Evolutionary conservation across 805 yeast genomes (phyloP).

Genomic region (Isabelozyma gotoi): DNA sequence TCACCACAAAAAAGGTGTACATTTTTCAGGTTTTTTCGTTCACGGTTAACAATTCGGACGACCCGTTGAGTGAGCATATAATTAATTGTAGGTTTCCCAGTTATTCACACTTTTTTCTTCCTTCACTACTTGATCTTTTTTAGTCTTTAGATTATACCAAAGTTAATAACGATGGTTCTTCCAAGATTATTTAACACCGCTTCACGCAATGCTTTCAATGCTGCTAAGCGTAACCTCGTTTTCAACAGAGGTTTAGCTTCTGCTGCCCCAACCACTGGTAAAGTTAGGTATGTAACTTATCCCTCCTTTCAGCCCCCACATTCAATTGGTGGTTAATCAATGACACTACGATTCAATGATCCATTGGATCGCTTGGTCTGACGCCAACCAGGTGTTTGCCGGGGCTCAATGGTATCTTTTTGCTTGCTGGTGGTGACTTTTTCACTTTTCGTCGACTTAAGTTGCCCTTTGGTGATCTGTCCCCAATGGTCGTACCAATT

Average conservation of each 20-base stretch:
- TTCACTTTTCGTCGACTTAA: no score
- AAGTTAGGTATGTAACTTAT: constrained; percentile 84
- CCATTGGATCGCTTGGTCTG: no score
- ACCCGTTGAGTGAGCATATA: background rate
- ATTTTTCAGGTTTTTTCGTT: constrained; percentile 1
- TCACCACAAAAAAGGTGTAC: constrained; percentile 2
- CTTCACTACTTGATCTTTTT: constrained; percentile 2
- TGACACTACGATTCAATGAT: no score
- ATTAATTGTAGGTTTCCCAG: constrained; percentile 7
- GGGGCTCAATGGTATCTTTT: no score
- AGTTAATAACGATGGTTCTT: constrained; percentile 50
- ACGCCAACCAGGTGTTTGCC: no score
- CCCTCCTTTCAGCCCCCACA: no score
- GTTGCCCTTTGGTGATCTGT: no score
- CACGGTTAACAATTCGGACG: constrained; percentile 1
- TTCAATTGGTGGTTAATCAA: background rate
- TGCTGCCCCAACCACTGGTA: constrained; percentile 75
- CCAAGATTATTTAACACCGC: constrained; percentile 51
- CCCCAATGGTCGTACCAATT: no score
- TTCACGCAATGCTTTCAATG: constrained; percentile 85
- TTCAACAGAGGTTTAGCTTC: constrained; percentile 77
- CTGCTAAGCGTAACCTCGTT: constrained; percentile 79
- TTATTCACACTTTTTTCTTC: constrained; percentile 10
- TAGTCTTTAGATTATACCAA: constrained; percentile 19
- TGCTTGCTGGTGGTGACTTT: no score